A percentile compares a stretch with the other conserved stretches of the same genome.
These are phyloP conservation scores for Mimosa pudica DNA, from an alignment of 306 rosid genomes.

Conservation along the genomic window DNA sequence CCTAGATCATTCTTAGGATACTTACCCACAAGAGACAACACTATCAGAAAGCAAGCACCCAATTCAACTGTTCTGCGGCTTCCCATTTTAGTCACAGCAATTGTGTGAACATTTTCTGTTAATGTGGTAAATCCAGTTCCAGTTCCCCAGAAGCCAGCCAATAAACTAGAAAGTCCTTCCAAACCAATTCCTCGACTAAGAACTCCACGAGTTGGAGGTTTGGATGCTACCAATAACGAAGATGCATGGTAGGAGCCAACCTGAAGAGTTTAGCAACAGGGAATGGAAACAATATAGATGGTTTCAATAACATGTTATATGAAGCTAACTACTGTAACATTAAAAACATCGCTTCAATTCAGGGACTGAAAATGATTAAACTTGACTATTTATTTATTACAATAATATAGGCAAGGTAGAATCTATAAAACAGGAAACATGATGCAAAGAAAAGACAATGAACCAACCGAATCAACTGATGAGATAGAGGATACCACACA, in stretches of 20 bases:
- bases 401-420: not conserved
- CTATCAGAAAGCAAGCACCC: slow-evolving; percentile 82
- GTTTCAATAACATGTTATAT: slow-evolving; percentile 26
- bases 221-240: slow-evolving; percentile 91
- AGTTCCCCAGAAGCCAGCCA: slow-evolving; percentile 99
- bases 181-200: slow-evolving; percentile 95
- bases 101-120: slow-evolving; percentile 95
- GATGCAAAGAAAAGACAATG: slow-evolving; percentile 40
- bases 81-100: slow-evolving; percentile 99
- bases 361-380: not conserved
- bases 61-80: slow-evolving; percentile 95
- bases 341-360: not conserved
- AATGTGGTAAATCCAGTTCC: slow-evolving; percentile 91
- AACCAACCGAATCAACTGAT: slow-evolving; percentile 98
- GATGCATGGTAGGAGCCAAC: slow-evolving; percentile 98
- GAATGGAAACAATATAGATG: slow-evolving; percentile 32
- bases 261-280: slow-evolving; percentile 51
- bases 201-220: slow-evolving; percentile 95
- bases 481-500: slow-evolving; percentile 87
- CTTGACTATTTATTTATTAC: not conserved
- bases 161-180: slow-evolving; percentile 89
- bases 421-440: slow-evolving; percentile 10
- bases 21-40: slow-evolving; percentile 91
- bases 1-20: slow-evolving; percentile 4
- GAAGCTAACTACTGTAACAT: slow-evolving; percentile 16